These are phyloP conservation scores for Arachnomyces sp. DNA, from an alignment of 2,329 filamentous ascomycete genomes.

Conservation along the genomic window DNA sequence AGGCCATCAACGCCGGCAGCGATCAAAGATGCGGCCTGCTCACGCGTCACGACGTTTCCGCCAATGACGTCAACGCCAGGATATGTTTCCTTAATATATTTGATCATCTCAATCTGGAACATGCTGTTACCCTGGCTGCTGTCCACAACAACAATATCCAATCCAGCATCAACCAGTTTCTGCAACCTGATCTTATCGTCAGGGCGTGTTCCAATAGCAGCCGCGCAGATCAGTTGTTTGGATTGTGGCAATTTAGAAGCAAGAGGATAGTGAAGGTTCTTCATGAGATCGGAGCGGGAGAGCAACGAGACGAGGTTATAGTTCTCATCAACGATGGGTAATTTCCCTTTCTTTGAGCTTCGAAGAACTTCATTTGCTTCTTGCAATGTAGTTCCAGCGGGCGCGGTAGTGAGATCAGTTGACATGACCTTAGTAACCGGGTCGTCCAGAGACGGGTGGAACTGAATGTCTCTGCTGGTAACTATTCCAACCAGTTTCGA, in stretches of 20 bases:
- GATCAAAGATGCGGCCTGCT: slow-evolving; percentile 88
- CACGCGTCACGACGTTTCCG: slow-evolving; percentile 95
- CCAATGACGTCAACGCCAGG: slow-evolving; percentile 88
- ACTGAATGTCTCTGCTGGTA: slow-evolving; percentile 96
- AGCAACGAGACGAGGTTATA: slow-evolving; percentile 88
- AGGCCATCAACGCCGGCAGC: slow-evolving; percentile 92
- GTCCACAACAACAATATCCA: slow-evolving; percentile 93
- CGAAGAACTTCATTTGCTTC: slow-evolving; percentile 92
- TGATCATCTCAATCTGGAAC: slow-evolving; percentile 98
- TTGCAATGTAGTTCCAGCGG: slow-evolving; percentile 68
- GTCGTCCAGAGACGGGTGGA: slow-evolving; percentile 67
- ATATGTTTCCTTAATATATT: slow-evolving; percentile 83
- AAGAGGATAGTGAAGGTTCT: slow-evolving; percentile 95
- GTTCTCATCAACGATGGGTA: slow-evolving; percentile 78
- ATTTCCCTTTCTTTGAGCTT: slow-evolving; percentile 96
- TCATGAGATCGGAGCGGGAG: slow-evolving; percentile 91
- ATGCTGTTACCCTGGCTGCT: slow-evolving; percentile 97
- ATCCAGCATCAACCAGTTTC: slow-evolving; percentile 85
- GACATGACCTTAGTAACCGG: slow-evolving; percentile 89
- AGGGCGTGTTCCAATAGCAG: slow-evolving; percentile 88
- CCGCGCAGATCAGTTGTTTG: slow-evolving; percentile 94
- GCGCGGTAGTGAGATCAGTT: slow-evolving; percentile 83
- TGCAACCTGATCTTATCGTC: slow-evolving; percentile 83
- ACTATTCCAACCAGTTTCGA: slow-evolving; percentile 97
- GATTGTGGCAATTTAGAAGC: slow-evolving; percentile 94